phyloP scores from a whole-genome alignment of 768 basidiomycete genomes.

The Lactarius sanguifluus region DNA sequence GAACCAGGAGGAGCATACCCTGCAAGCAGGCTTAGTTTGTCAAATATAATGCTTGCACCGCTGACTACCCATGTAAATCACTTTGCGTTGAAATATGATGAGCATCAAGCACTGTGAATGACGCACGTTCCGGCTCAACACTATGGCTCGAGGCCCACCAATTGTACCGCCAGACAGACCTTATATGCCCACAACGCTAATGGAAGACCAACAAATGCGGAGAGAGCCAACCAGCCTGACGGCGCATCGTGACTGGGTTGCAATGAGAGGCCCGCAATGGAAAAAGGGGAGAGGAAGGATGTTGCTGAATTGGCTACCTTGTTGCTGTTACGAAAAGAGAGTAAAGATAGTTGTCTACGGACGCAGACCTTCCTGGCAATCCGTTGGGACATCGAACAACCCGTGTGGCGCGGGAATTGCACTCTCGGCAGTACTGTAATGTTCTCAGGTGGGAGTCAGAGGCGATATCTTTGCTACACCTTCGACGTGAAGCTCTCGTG shows the following conservation, averaged over 20 bases:
- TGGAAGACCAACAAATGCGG: slow-evolving; percentile 27
- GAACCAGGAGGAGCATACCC: slow-evolving; percentile 46
- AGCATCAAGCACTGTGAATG: slow-evolving; percentile 45
- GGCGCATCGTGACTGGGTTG: slow-evolving; percentile 26
- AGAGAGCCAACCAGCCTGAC: slow-evolving; percentile 20
- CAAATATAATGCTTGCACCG: background rate
- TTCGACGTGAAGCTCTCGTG: background rate
- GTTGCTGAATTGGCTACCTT: background rate
- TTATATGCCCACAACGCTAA: slow-evolving; percentile 29
- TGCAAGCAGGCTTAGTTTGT: slow-evolving; percentile 15
- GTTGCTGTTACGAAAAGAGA: background rate
- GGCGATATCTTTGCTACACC: too few species aligned
- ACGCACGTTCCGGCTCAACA: background rate
- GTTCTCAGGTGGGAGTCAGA: too few species aligned
- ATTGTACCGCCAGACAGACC: slow-evolving; percentile 17
- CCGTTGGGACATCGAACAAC: slow-evolving; percentile 1
- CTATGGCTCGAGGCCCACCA: background rate
- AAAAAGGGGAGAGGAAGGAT: background rate
- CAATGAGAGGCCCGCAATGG: slow-evolving; percentile 9
- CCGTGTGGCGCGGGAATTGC: background rate
- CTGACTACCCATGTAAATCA: slow-evolving; percentile 49
- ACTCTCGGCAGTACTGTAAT: too few species aligned
- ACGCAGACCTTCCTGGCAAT: background rate
- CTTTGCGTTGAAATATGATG: slow-evolving; percentile 48
- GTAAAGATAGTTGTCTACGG: background rate